A percentile compares a stretch with the other conserved stretches of the same genome.
Evolutionary conservation across 2,329 filamentous ascomycete genomes (phyloP).

Genomic region (Beauveria caledonica): DNA sequence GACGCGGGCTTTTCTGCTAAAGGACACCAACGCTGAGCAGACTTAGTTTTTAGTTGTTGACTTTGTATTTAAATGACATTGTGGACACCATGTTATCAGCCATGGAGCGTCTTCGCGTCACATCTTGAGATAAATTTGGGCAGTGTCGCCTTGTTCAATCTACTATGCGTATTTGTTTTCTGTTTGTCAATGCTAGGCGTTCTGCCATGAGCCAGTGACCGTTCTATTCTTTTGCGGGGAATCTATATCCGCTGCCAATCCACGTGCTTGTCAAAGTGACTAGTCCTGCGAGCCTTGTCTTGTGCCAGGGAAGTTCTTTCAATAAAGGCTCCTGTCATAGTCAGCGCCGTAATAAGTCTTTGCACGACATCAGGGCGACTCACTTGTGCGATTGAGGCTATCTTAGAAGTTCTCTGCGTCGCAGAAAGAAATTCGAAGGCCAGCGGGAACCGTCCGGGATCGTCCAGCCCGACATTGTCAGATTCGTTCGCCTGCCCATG

Average conservation of each 20-base stretch:
- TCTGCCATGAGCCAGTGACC: neutral
- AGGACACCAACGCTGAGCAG: neutral
- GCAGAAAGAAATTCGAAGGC: neutral
- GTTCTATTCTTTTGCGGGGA: neutral
- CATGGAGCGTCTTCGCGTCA: neutral
- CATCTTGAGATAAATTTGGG: neutral
- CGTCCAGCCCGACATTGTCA: neutral
- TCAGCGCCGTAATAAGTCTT: neutral
- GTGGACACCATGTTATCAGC: neutral
- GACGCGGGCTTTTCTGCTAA: neutral
- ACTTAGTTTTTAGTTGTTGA: neutral
- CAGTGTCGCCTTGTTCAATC: neutral
- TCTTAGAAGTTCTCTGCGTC: neutral
- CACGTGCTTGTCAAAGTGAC: neutral
- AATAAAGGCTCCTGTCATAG: neutral
- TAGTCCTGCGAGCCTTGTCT: neutral
- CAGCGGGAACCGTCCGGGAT: neutral
- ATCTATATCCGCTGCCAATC: neutral
- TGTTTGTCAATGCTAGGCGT: neutral
- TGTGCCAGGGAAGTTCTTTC: neutral
- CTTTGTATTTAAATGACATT: neutral
- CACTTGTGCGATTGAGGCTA: neutral
- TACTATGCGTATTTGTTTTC: neutral
- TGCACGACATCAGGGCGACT: neutral
- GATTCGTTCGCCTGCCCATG: neutral